Evolutionary conservation across 1,284 basidiomycete genomes (phyloP).

Genomic region (Takashimella tepidaria): DNA sequence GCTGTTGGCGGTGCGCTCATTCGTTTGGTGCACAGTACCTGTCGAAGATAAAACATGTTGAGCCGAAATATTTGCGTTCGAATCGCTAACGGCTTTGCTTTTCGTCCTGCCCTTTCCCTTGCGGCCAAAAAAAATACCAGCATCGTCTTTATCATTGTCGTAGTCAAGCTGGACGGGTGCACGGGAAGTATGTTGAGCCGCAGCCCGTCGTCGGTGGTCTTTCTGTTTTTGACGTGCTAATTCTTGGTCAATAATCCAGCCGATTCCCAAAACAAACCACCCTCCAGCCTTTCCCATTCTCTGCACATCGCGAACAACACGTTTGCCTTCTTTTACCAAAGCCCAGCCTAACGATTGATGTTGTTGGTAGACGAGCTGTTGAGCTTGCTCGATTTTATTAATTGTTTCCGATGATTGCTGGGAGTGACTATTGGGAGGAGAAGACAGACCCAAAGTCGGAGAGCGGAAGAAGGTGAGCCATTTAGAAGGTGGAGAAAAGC

Average conservation of each 20-base stretch:
- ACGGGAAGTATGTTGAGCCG: not conserved
- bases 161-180: not conserved
- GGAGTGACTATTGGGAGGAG: not conserved
- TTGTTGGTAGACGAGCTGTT: constrained; percentile 1
- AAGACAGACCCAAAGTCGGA: not conserved
- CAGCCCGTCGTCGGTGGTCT: not conserved
- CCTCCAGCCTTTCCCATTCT: constrained; percentile 41
- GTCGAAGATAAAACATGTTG: too few relatives aligned
- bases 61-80: too few relatives aligned
- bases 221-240: constrained; percentile 6
- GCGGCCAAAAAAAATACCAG: constrained; percentile 12
- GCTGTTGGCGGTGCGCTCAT: too few relatives aligned
- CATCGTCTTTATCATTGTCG: constrained; percentile 7
- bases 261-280: constrained; percentile 41
- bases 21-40: too few relatives aligned
- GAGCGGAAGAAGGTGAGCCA: constrained; percentile 18
- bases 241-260: constrained; percentile 33
- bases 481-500: constrained; percentile 6
- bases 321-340: constrained; percentile 38
- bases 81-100: not conserved
- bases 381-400: constrained; percentile 12
- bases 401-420: not conserved
- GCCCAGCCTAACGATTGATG: constrained; percentile 27
- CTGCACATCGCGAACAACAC: constrained; percentile 36
- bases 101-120: constrained; percentile 15